Evolutionary conservation across 768 basidiomycete genomes (phyloP).

Genomic region (Kwoniella europaea): DNA sequence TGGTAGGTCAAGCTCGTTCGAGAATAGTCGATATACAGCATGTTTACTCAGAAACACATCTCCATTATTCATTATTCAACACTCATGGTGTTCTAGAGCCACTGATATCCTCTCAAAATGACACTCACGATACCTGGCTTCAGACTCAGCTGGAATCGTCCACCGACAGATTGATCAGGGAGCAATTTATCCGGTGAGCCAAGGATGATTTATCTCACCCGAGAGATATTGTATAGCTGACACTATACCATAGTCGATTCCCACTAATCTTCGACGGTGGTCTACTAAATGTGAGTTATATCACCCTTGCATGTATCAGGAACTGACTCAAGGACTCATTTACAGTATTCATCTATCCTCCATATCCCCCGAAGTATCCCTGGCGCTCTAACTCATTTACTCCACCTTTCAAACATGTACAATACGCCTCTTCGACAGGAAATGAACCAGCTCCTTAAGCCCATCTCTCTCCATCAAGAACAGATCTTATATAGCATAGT

Average conservation of each 20-base stretch:
- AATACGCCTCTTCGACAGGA: background rate
- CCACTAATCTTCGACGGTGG: slow-evolving; percentile 44
- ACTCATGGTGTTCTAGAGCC: too few species aligned
- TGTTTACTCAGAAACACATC: too few species aligned
- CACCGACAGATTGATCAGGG: slow-evolving; percentile 22
- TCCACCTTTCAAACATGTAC: slow-evolving; percentile 19
- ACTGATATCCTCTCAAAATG: too few species aligned
- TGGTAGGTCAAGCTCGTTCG: too few species aligned
- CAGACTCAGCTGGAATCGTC: slow-evolving; percentile 17
- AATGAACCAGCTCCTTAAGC: background rate
- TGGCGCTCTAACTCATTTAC: slow-evolving; percentile 27
- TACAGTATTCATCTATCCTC: slow-evolving; percentile 1
- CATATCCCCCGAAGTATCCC: slow-evolving; percentile 8
- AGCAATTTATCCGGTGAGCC: slow-evolving; percentile 18
- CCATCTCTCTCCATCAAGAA: background rate
- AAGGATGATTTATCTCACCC: background rate
- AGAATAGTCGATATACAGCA: too few species aligned
- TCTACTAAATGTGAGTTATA: slow-evolving; percentile 20
- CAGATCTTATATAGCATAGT: background rate
- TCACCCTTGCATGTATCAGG: background rate
- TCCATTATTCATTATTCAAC: too few species aligned
- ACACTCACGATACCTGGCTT: slow-evolving; percentile 13
- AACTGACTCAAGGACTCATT: too few species aligned
- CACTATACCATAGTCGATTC: slow-evolving; percentile 35
- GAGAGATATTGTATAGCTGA: background rate